These are phyloP conservation scores for Artemisia argyi DNA, from an alignment of 129 eudicot genomes.

Conservation along the genomic window DNA sequence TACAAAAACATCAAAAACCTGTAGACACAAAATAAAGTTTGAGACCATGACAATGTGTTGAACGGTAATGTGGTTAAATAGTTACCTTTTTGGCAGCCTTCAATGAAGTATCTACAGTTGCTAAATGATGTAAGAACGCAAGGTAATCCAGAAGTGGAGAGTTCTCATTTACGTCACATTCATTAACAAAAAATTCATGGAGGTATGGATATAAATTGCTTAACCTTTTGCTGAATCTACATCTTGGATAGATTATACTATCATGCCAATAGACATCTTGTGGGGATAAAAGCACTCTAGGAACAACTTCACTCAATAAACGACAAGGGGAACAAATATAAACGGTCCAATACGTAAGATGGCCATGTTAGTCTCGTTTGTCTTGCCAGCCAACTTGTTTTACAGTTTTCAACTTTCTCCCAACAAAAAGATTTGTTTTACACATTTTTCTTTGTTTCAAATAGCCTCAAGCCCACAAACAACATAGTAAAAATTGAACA, in stretches of 20 bases:
- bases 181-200: slow-evolving; percentile 73
- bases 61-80: too few species aligned
- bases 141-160: slow-evolving; percentile 62
- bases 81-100: slow-evolving; percentile 59
- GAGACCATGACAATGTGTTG: too few species aligned
- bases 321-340: too few species aligned
- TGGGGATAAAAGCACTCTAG: slow-evolving; percentile 55
- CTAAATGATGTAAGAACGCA: slow-evolving; percentile 61
- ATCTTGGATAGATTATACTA: slow-evolving; percentile 26
- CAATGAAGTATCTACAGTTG: slow-evolving; percentile 53
- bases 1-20: slow-evolving; percentile 71
- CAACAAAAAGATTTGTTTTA: too few species aligned
- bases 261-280: slow-evolving; percentile 87
- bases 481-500: too few species aligned
- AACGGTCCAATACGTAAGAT: too few species aligned
- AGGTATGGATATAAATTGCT: slow-evolving; percentile 62
- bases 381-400: too few species aligned
- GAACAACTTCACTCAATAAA: too few species aligned
- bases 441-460: too few species aligned
- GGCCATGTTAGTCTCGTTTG: too few species aligned
- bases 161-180: slow-evolving; percentile 72
- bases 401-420: too few species aligned
- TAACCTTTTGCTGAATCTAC: slow-evolving; percentile 46
- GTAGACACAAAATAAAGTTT: neutral
- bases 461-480: too few species aligned